Evolutionary conservation across 495 filamentous ascomycete genomes (phyloP).

Genomic region (Neurospora sp.): DNA sequence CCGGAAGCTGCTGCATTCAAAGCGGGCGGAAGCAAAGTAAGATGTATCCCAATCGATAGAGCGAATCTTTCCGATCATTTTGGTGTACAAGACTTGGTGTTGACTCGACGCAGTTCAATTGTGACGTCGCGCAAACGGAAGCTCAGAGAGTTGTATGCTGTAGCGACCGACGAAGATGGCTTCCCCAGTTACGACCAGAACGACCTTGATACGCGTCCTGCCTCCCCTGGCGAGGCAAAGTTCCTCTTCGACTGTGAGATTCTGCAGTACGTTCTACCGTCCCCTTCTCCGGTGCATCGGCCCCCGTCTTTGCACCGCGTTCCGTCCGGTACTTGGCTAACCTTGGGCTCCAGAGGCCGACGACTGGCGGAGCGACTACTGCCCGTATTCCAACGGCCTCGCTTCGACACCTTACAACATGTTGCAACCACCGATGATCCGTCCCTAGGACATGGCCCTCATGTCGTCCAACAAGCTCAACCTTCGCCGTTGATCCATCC

Average conservation of each 20-base stretch:
- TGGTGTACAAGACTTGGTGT: conserved; percentile 24
- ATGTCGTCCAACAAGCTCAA: conserved; percentile 9
- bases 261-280: conserved; percentile 50
- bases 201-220: conserved; percentile 37
- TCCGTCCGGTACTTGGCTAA: conserved; percentile 1
- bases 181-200: conserved; percentile 32
- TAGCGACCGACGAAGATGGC: conserved; percentile 40
- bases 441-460: conserved; percentile 13
- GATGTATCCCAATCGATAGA: conserved; percentile 28
- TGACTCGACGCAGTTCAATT: conserved; percentile 53
- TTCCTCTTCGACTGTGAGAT: conserved; percentile 72
- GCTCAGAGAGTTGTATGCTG: conserved; percentile 66
- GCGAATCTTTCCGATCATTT: conserved; percentile 36
- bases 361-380: conserved; percentile 62
- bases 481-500: neutral
- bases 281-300: neutral
- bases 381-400: conserved; percentile 44
- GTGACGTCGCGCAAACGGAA: conserved; percentile 73
- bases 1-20: conserved; percentile 44
- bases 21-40: conserved; percentile 41
- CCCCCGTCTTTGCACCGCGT: conserved; percentile 13
- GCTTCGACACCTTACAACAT: conserved; percentile 27
- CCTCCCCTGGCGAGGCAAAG: conserved; percentile 43
- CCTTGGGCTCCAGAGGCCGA: conserved; percentile 46
- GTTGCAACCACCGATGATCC: conserved; percentile 15